A percentile compares a stretch with the other conserved stretches of the same genome.
These are phyloP conservation scores for Setaria viridis DNA, from an alignment of 202 grass and related monocot species.

Conservation along the genomic window DNA sequence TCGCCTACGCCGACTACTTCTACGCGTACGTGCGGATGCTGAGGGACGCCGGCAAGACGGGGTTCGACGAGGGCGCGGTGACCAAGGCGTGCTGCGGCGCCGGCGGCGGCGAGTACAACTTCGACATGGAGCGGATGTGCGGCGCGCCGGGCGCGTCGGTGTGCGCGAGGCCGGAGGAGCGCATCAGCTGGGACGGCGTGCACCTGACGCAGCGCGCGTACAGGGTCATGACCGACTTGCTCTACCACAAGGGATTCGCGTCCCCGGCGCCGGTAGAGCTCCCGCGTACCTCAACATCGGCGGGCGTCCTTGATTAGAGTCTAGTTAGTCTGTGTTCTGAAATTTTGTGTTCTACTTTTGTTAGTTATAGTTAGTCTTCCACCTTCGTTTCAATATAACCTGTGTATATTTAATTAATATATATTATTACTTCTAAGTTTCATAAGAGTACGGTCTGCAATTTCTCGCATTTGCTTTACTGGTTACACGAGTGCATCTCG, in stretches of 20 bases:
- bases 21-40: constrained; percentile 47
- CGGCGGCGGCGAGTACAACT: constrained; percentile 6
- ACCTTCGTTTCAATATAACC: background rate
- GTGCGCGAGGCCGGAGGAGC: constrained; percentile 24
- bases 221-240: background rate
- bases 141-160: constrained; percentile 36
- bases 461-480: background rate
- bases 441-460: background rate
- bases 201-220: constrained; percentile 47
- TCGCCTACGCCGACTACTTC: constrained; percentile 68
- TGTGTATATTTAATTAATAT: background rate
- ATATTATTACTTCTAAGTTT: background rate
- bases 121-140: constrained; percentile 45
- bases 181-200: constrained; percentile 47
- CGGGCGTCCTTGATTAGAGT: background rate
- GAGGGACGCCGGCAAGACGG: constrained; percentile 15
- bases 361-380: background rate
- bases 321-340: too few species aligned
- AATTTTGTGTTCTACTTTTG: background rate
- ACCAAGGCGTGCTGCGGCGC: constrained; percentile 35
- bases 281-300: background rate
- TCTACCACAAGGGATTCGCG: constrained; percentile 31
- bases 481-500: too few species aligned
- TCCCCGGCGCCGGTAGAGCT: constrained; percentile 1
- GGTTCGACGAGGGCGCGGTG: background rate